Conservation (phyloP, 768 basidiomycete species). For the Rhizopogon rudus region DNA sequence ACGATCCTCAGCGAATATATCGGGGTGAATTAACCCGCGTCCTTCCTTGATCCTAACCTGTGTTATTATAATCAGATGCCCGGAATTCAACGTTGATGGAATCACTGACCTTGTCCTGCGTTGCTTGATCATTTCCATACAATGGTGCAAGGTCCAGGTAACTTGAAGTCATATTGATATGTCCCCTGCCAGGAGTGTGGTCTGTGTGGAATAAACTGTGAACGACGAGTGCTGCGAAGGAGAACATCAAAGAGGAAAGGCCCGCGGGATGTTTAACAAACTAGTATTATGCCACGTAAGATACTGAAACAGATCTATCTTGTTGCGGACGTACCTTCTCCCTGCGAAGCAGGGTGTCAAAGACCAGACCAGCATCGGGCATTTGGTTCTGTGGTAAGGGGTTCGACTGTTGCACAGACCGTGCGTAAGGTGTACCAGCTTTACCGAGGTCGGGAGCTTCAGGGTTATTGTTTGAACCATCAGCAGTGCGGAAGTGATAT, state of each 20-base stretch:
- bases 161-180: constrained; percentile 80
- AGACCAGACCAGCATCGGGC: constrained; percentile 77
- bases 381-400: constrained; percentile 63
- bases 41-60: constrained; percentile 44
- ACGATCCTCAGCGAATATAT: constrained; percentile 76
- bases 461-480: constrained; percentile 76
- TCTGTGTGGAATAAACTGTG: constrained; percentile 86
- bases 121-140: constrained; percentile 68
- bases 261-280: constrained; percentile 75
- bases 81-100: no score
- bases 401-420: constrained; percentile 70
- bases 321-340: constrained; percentile 45
- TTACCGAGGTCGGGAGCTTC: constrained; percentile 68
- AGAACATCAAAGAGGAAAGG: constrained; percentile 74
- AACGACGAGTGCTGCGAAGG: constrained; percentile 79
- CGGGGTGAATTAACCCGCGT: constrained; percentile 60
- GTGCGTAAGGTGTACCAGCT: constrained; percentile 75
- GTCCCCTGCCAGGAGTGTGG: constrained; percentile 41
- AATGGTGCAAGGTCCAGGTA: constrained; percentile 83
- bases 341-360: constrained; percentile 72
- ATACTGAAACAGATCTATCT: background rate
- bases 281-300: constrained; percentile 31
- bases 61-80: no score
- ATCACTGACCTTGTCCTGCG: constrained; percentile 45
- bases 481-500: constrained; percentile 67